These are phyloP conservation scores for Cokeromyces recurvatus DNA, from an alignment of 371 early-diverging fungal species.

Conservation along the genomic window DNA sequence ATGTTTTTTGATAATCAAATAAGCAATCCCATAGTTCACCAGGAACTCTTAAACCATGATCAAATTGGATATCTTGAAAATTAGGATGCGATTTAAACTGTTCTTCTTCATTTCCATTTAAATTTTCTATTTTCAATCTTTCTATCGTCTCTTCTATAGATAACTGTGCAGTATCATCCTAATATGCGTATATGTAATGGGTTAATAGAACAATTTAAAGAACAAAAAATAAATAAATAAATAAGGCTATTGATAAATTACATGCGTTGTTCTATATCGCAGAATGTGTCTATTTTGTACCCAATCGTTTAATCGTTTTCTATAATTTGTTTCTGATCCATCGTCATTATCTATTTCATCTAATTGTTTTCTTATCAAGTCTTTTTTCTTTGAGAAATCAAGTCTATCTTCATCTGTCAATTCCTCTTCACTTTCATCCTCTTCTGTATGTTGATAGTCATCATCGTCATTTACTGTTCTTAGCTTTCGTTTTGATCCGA, in stretches of 20 bases:
- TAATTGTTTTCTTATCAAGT: background rate
- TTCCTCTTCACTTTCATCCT: background rate
- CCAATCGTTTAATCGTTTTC: constrained; percentile 57
- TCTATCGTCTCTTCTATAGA: constrained; percentile 12
- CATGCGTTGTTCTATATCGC: constrained; percentile 28
- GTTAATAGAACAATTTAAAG: no score
- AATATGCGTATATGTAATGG: no score
- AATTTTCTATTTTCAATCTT: background rate
- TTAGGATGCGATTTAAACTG: constrained; percentile 56
- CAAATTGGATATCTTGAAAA: constrained; percentile 56
- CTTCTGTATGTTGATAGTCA: constrained; percentile 3
- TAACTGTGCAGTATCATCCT: constrained; percentile 4
- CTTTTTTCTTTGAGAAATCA: background rate
- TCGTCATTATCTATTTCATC: constrained; percentile 50
- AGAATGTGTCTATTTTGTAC: constrained; percentile 41
- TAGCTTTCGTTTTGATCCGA: constrained; percentile 12
- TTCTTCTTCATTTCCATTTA: constrained; percentile 33
- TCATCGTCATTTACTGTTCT: constrained; percentile 22
- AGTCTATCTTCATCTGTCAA: constrained; percentile 3
- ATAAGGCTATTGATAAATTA: no score
- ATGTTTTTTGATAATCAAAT: constrained; percentile 91
- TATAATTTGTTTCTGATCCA: constrained; percentile 56
- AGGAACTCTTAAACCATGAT: constrained; percentile 66
- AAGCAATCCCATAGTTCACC: constrained; percentile 81
- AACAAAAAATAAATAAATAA: no score